phyloP scores from a whole-genome alignment of 2,329 filamentous ascomycete genomes.

The Talaromyces funiculosus region DNA sequence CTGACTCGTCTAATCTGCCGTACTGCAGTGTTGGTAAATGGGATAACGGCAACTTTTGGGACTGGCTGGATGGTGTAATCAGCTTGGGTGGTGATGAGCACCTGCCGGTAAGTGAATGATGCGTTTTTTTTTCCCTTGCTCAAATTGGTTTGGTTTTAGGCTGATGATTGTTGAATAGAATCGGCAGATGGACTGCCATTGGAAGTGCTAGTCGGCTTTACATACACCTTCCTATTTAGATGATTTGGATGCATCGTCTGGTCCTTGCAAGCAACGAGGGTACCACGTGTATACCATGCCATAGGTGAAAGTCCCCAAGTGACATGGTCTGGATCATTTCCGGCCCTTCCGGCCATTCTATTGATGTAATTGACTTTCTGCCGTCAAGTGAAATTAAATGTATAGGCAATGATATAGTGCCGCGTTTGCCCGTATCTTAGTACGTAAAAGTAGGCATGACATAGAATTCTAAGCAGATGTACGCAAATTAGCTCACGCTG shows the following conservation, averaged over 20 bases:
- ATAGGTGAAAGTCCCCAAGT: neutral
- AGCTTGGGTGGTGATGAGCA: neutral
- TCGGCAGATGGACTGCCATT: conserved; percentile 9
- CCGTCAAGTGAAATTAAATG: neutral
- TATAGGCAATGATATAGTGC: neutral
- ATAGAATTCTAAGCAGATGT: no score
- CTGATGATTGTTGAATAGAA: neutral
- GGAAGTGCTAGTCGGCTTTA: neutral
- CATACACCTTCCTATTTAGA: neutral
- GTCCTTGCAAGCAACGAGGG: neutral
- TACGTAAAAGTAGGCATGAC: neutral
- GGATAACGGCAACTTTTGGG: conserved; percentile 5
- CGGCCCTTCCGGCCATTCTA: neutral
- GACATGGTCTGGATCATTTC: neutral
- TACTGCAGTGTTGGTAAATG: conserved; percentile 6
- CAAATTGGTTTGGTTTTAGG: neutral
- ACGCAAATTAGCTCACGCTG: no score
- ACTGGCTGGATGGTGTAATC: conserved; percentile 1
- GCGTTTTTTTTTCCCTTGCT: no score
- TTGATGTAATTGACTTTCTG: neutral
- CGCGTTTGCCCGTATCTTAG: neutral
- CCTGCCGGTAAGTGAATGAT: conserved; percentile 1
- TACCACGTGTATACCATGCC: neutral
- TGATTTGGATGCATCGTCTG: neutral
- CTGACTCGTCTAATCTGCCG: neutral